Percentiles rank a stretch among this genome's conserved stretches.
These are phyloP conservation scores for Misopates orontium DNA, from an alignment of 257 asterid genomes.

Conservation along the genomic window DNA sequence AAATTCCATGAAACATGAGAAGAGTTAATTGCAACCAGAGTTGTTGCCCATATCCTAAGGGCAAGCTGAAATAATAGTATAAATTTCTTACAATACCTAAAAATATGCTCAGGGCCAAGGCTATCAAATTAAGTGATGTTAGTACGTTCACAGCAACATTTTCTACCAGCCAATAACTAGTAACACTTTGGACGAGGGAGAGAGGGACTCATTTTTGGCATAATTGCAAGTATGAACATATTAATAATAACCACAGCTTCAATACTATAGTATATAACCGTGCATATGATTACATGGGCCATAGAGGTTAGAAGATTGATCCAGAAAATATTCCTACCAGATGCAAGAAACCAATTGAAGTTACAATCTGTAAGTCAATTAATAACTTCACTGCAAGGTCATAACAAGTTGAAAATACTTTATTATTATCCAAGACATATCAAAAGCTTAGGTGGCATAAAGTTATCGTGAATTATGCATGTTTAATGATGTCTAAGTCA, in stretches of 20 bases:
- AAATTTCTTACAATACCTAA: not conserved
- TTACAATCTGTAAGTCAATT: not conserved
- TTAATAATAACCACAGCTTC: too few relatives aligned
- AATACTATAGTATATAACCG: too few relatives aligned
- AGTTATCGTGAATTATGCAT: not conserved
- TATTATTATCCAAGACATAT: not conserved
- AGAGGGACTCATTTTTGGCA: not conserved
- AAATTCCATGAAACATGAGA: constrained; percentile 24
- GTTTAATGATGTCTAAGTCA: constrained; percentile 2
- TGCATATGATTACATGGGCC: not conserved
- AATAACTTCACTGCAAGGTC: constrained; percentile 6
- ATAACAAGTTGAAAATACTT: constrained; percentile 5
- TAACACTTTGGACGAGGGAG: not conserved
- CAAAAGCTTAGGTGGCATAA: not conserved
- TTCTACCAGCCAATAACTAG: too few relatives aligned
- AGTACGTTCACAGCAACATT: too few relatives aligned
- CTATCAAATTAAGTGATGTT: not conserved
- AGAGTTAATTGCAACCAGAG: not conserved
- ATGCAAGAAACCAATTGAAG: constrained; percentile 6
- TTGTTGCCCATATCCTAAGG: constrained; percentile 21
- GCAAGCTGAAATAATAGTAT: constrained; percentile 13
- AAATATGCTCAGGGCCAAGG: constrained; percentile 2
- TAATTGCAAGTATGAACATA: not conserved
- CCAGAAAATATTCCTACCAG: not conserved
- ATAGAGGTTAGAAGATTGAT: not conserved